phyloP scores from a whole-genome alignment of 192 early-diverging fungal genomes.

The Oehlia diaphana region DNA sequence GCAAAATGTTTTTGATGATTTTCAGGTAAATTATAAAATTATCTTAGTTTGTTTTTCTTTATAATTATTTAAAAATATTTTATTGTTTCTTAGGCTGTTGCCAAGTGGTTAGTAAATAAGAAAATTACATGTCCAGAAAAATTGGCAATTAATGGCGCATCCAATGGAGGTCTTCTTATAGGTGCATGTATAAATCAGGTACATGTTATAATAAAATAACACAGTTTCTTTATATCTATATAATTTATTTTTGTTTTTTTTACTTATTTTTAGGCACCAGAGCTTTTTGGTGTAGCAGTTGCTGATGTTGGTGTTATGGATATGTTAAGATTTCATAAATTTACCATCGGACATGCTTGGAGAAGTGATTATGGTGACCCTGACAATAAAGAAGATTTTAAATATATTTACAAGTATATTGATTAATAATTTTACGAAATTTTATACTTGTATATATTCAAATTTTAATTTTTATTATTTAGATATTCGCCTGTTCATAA shows the following conservation, averaged over 20 bases:
- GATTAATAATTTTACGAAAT: background rate
- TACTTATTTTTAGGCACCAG: conserved; percentile 54
- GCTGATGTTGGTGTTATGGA: conserved; percentile 74
- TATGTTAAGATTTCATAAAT: conserved; percentile 76
- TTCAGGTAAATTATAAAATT: conserved; percentile 44
- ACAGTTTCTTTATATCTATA: background rate
- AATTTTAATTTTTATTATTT: background rate
- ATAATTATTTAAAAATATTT: background rate
- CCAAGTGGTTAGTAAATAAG: conserved; percentile 56
- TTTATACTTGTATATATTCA: too few relatives aligned
- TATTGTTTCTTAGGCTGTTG: conserved; percentile 41
- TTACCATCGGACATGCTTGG: conserved; percentile 77
- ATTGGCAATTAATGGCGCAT: conserved; percentile 64
- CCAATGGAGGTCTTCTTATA: conserved; percentile 73
- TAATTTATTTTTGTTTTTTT: background rate
- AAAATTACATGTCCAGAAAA: conserved; percentile 58
- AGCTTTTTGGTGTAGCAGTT: conserved; percentile 66
- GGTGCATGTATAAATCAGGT: conserved; percentile 69
- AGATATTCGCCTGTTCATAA: conserved; percentile 72
- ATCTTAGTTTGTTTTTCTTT: too few relatives aligned
- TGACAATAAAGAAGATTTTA: conserved; percentile 62
- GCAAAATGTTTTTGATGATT: conserved; percentile 78
- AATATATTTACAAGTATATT: conserved; percentile 47
- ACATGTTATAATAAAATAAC: background rate
- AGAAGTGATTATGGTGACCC: conserved; percentile 66